Evolutionary conservation across 495 filamentous ascomycete species (phyloP), one percentile per base, ranked within the genome.

Genomic region (Penicillium arizonense): DNA sequence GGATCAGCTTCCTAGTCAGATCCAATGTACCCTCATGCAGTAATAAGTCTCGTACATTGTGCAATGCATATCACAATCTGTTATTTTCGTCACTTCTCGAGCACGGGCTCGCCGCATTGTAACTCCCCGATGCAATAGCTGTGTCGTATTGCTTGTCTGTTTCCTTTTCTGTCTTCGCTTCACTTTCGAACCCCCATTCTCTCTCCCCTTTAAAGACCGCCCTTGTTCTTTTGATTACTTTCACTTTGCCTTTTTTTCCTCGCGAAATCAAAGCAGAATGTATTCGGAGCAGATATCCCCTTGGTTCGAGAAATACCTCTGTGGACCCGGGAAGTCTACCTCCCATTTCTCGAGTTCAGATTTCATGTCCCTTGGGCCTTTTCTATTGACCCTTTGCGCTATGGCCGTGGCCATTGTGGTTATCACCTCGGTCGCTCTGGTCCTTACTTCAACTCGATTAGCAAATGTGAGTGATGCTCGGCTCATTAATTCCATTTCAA

Each of bases 391-490:
- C 5, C 8, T 56, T n/a, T 39, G 55, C 5, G 38, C 23, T 23
- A 6, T 48, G 20, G 16, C n/a, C 14, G 10, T 54, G 9, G n/a
- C 35, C 0, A 32, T 54, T 28, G 20, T 6, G 33, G 6, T 53
- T 24, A 5, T 57, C 24, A 49, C 37, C 35, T 26, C 35, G 12
- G 5, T 44, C 34, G 46, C 43, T 8, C 49, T 62, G 16, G 30
- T 58, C 5, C 10, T 55, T 42, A 58, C 46, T 13, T 64, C 62
- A 10, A 53, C 12, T n/a, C 39, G n/a, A 2, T 32, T 61, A 34
- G 46, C 52, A 4, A 62, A 62, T 48, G 61, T 64, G 2, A 45
- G 61, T 59, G 26, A 33, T 40, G 18, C 18, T 18, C 18, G 18
- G 18, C 18, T 18, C 18, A 18, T 18, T 18, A 18, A 1, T 18